These are phyloP conservation scores for Penicillium capsulatum DNA, from an alignment of 2,329 filamentous ascomycete genomes.

Conservation along the genomic window DNA sequence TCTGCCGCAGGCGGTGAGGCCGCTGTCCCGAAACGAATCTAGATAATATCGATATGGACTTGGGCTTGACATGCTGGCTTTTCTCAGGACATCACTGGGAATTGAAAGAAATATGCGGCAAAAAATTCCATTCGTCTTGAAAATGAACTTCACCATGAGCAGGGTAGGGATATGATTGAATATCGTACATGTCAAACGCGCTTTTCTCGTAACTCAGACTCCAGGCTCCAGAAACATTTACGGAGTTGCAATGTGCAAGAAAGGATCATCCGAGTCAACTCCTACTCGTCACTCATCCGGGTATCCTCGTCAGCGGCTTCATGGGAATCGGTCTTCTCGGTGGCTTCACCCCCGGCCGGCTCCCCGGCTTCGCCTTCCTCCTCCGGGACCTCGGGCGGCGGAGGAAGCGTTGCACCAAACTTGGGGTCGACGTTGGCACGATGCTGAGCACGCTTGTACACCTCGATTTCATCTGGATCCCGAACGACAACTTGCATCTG, in stretches of 20 bases:
- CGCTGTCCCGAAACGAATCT: too few species aligned
- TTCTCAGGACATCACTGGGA: too few species aligned
- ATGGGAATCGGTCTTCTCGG: neutral
- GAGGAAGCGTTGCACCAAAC: slow-evolving; percentile 37
- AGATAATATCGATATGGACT: too few species aligned
- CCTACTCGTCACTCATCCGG: slow-evolving; percentile 22
- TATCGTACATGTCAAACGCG: too few species aligned
- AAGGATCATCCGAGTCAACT: neutral
- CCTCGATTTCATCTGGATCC: slow-evolving; percentile 49
- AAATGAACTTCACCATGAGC: too few species aligned
- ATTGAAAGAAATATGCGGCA: too few species aligned
- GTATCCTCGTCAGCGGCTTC: slow-evolving; percentile 20
- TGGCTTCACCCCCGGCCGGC: slow-evolving; percentile 5
- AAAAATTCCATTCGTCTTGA: too few species aligned
- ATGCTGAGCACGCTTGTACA: slow-evolving; percentile 45
- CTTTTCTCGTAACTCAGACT: too few species aligned
- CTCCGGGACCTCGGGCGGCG: slow-evolving; percentile 24
- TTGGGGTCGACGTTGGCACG: slow-evolving; percentile 46
- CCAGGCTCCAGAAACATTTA: too few species aligned
- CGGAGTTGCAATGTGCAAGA: too few species aligned
- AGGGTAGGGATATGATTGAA: too few species aligned
- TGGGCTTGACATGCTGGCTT: too few species aligned
- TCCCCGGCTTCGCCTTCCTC: slow-evolving; percentile 16
- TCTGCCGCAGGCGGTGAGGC: slow-evolving; percentile 17
- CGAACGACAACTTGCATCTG: slow-evolving; percentile 51